Evolutionary conservation across 2,329 filamentous ascomycete species (phyloP).

Genomic region (Verticillium klebahnii): DNA sequence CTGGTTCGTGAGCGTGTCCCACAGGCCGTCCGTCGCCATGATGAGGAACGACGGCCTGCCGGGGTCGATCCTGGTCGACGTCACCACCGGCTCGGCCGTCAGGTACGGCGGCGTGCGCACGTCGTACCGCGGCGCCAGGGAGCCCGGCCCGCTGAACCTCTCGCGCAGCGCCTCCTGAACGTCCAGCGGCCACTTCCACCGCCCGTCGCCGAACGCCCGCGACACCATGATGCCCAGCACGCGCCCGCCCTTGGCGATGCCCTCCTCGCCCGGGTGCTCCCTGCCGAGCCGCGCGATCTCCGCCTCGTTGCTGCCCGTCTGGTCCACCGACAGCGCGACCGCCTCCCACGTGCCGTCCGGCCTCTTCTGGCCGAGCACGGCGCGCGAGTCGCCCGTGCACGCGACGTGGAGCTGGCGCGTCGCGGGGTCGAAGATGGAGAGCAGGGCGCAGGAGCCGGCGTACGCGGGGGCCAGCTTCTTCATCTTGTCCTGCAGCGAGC

Average conservation of each 20-base stretch:
- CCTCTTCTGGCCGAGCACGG: slow-evolving; percentile 52
- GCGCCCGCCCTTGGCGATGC: slow-evolving; percentile 48
- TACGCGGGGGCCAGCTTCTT: slow-evolving; percentile 27
- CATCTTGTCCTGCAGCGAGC: slow-evolving; percentile 9
- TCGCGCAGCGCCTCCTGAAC: slow-evolving; percentile 25
- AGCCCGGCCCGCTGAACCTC: slow-evolving; percentile 42
- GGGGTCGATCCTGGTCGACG: slow-evolving; percentile 45
- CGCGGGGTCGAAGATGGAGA: slow-evolving; percentile 56
- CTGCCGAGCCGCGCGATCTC: slow-evolving; percentile 51
- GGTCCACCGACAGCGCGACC: slow-evolving; percentile 56
- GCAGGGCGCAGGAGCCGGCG: slow-evolving; percentile 58
- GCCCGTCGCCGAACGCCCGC: slow-evolving; percentile 63
- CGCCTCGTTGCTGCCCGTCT: slow-evolving; percentile 57
- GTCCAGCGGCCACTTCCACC: slow-evolving; percentile 61
- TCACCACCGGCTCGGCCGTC: slow-evolving; percentile 62
- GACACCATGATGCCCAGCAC: slow-evolving; percentile 58
- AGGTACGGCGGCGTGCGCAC: slow-evolving; percentile 60
- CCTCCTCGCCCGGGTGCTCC: slow-evolving; percentile 59
- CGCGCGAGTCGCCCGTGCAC: slow-evolving; percentile 63
- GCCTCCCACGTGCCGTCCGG: slow-evolving; percentile 40
- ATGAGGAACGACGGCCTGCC: slow-evolving; percentile 51
- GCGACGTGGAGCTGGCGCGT: slow-evolving; percentile 54
- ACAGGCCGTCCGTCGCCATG: slow-evolving; percentile 63
- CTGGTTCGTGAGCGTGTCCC: slow-evolving; percentile 54
- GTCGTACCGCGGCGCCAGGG: slow-evolving; percentile 30